Conservation (phyloP, 345 rosid genomes). For the Rhodamnia argentea region DNA sequence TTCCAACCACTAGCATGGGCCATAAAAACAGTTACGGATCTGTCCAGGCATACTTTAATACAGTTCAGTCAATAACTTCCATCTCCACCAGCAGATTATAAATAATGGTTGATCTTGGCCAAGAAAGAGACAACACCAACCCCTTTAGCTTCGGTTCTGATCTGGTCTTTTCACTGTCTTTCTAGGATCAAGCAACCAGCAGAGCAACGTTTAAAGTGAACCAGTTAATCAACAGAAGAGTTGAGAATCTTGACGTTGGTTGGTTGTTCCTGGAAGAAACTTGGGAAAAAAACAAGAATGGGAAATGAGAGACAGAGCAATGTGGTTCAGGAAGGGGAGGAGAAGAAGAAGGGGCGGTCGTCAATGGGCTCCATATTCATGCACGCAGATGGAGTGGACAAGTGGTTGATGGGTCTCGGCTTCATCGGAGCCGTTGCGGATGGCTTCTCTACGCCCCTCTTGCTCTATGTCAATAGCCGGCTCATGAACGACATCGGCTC, state of each 20-base stretch:
- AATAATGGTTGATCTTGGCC: neutral
- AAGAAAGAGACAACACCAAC: neutral
- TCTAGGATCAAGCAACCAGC: neutral
- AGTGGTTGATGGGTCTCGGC: slow-evolving; percentile 55
- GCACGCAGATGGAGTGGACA: slow-evolving; percentile 56
- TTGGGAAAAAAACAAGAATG: neutral
- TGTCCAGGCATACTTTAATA: neutral
- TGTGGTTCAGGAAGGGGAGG: neutral
- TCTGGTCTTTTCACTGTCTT: neutral
- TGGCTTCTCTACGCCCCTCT: slow-evolving; percentile 58
- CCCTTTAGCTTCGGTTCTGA: neutral
- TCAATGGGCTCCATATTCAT: slow-evolving; percentile 51
- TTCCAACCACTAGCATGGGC: neutral
- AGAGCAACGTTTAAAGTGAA: neutral
- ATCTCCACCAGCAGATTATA: neutral
- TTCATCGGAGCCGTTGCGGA: slow-evolving; percentile 61
- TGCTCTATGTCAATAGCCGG: slow-evolving; percentile 44
- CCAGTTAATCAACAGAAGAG: neutral
- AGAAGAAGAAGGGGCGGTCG: neutral
- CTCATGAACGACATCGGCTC: slow-evolving; percentile 65
- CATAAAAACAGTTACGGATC: neutral
- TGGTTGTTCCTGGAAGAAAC: neutral
- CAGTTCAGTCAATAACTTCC: neutral
- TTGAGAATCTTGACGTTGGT: neutral
- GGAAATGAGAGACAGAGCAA: neutral